Evolutionary conservation across 2,329 filamentous ascomycete genomes (phyloP), one percentile per base, ranked within the genome.

Genomic region (Pezicula rhizophila): DNA sequence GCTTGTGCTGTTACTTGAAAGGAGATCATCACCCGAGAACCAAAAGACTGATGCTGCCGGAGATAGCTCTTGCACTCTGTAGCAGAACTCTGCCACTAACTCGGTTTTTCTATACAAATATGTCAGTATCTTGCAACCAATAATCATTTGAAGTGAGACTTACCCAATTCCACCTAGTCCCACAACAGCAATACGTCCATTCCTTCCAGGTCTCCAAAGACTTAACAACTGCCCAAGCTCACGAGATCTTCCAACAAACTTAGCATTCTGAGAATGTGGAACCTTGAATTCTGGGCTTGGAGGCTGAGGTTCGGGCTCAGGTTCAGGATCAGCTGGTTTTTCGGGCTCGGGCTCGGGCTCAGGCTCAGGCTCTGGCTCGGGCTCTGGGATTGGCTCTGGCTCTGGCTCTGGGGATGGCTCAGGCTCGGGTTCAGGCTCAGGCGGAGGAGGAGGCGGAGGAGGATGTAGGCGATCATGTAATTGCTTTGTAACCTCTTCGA

Each of bases 151-250:
- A 38, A 40, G 15, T 8, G 35, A 41, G 14, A 42, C 52, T 37
- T 48, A 58, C 57, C 58, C 58, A 42, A 55, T 53, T 18, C 58
- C 58, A 38, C 58, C 58, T n/a, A 60, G 46, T 5, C 57, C 58
- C 33, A 54, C 52, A 38, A 58, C 50, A n/a, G 52, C 56, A 31
- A 58, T 54, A 23, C 58, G 45, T 7, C 49, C 52, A 34, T 49
- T 57, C 14, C 48, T 42, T 12, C 51, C 50, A 14, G 57, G 56
- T 26, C 56, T 57, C 56, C 58, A 60, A 46, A 59, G 54, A n/a
- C 51, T 50, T 11, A 59, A 54, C 15, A 60, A 35, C 42, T 55
- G 52, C 8, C 48, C 50, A 4, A 60, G 40, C 15, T 48, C 46
- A 8, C 46, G 34, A 38, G 51, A 51, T 8, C 57, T 49, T 1